Evolutionary conservation across 2,329 filamentous ascomycete species (phyloP), one percentile per base, ranked within the genome.

Genomic region (Delphinella strobiligena): DNA sequence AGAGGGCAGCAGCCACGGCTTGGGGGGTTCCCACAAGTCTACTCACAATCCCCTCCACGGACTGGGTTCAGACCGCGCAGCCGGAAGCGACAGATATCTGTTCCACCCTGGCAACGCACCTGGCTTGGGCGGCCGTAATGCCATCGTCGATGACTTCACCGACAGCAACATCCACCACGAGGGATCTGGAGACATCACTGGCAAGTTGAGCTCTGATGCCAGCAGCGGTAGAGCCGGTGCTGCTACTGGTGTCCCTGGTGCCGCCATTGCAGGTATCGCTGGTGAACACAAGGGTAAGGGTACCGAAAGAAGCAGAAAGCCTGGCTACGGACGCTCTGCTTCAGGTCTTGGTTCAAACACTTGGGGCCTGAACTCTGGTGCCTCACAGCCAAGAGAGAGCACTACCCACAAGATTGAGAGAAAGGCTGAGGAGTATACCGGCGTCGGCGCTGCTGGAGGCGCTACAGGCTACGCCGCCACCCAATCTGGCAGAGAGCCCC

Each of bases 401-500:
- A 5, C n/a, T 16, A 5, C 7, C 10, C 15, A 12, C 8, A 16
- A 32, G 30, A 5, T 32, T n/a, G 30, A 16, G 5, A 32, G 11
- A 12, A 32, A 16, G 15, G 30, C 30, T 32, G 15, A 12, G 5
- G 30, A 32, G 10, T 12, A 16, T 15, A 31, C 34, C 19, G 34
- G 34, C 11, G 33, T 22, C 34, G 30, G 30, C 30, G 30, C 30
- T 32, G 30, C 24, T 29, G 24, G 8, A 29, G 24, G 30, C 11
- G 11, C 14, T 16, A 14, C 8, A 10, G 15, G 11, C 11, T 27
- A 27, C 5, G 31, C 22, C n/a, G 38, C 31, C 18, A 36, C 11
- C 19, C 34, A 41, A 19, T 41, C 34, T 18, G 39, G 34, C 15
- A 34, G 24, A 24, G 39, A 37, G 39, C 39, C 39, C 27, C 19